Evolutionary conservation across 2,329 filamentous ascomycete genomes (phyloP), one percentile per base, ranked within the genome.

Genomic region (Cercospora sesami): DNA sequence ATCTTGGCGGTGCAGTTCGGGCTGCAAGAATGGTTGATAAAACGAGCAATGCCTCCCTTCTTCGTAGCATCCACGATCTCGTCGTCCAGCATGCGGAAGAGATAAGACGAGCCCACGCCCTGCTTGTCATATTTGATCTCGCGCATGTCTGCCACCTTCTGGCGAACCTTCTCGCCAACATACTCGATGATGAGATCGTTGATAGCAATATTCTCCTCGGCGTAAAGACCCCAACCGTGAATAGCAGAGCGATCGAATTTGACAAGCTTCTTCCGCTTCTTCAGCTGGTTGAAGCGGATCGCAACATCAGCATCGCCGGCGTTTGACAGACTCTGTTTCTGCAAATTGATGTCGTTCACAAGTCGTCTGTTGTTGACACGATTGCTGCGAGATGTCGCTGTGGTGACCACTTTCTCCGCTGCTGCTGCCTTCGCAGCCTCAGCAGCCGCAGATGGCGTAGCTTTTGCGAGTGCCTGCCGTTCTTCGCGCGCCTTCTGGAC

Each of bases 101-200:
- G 87, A 80, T 99, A 99, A 78, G 92, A 96, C 80, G 93, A 97
- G 68, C 95, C 95, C 72, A 99, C 97, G 62, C 95, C 95, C 78
- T 95, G 97, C 83, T 95, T 94, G 71, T 97, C 87, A 79, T 99
- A 99, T 68, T 90, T 89, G 72, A 90, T 88, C 82, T 99, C 95
- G 66, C 95, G 90, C 78, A 98, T 89, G 80, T 99, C 95, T n/a
- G 95, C 94, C 68, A 99, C 95, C 77, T 96, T 93, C 80, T 99
- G 95, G 66, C 95, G 89, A 42, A 99, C 93, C 80, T 97, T 95
- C 82, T 99, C 95, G 69, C 95, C 95, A 10, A 99, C 95, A 78
- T 99, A 99, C 82, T 99, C 95, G 77, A 99, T 99, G 78, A 99
- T 99, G 93, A 99, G 97, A 81, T 99, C 95, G 79, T 97, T 96